Conservation (phyloP, 331 rosid species). For the Saraca asoca region DNA sequence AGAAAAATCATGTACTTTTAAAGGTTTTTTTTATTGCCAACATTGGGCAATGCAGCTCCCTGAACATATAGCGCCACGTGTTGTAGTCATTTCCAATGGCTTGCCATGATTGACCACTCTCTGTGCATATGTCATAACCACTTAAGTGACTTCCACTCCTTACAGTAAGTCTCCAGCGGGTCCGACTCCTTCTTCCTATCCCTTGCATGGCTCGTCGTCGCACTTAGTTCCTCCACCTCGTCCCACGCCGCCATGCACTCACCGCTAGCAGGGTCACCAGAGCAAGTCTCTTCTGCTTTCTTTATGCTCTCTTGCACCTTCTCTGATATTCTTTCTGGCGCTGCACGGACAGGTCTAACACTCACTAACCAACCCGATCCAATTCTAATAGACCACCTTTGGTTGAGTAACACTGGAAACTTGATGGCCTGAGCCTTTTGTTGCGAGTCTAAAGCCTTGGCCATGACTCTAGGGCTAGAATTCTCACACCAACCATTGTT, state of each 20-base stretch:
- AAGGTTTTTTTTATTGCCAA: no score
- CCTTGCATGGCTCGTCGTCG: conserved; percentile 90
- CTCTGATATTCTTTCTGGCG: conserved; percentile 68
- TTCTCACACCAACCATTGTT: conserved; percentile 51
- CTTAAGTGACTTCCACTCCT: no score
- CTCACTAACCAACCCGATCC: conserved; percentile 38
- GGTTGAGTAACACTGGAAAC: conserved; percentile 31
- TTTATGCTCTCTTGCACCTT: conserved; percentile 88
- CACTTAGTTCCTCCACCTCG: conserved; percentile 98
- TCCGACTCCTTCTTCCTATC: conserved; percentile 64
- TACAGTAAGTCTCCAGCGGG: conserved; percentile 76
- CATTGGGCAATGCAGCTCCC: no score
- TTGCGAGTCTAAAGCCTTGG: conserved; percentile 39
- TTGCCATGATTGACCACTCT: no score
- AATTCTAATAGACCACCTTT: conserved; percentile 6
- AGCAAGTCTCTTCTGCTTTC: conserved; percentile 75
- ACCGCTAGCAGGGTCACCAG: conserved; percentile 70
- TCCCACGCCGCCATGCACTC: conserved; percentile 99
- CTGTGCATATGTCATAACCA: no score
- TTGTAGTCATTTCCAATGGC: no score
- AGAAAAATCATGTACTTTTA: no score
- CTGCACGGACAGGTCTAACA: conserved; percentile 53
- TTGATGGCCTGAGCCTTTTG: conserved; percentile 39
- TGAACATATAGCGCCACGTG: no score
- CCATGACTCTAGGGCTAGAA: conserved; percentile 49